A percentile compares a stretch with the other conserved stretches of the same genome.
Conservation (phyloP, 257 asterid species). For the Jaltomata sinuosa region DNA sequence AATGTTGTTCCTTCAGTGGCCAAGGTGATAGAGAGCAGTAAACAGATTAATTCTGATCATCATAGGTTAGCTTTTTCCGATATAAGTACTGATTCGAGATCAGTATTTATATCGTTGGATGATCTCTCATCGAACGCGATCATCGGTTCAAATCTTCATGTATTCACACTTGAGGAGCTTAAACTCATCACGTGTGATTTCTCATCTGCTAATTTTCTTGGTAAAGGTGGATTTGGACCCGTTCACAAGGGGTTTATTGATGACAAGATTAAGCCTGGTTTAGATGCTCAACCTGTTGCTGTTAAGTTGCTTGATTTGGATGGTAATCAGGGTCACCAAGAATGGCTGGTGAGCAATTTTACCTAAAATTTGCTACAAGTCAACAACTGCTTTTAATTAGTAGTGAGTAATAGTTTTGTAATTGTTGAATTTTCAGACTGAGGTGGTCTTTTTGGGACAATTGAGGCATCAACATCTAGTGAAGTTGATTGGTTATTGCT, state of each 20-base stretch:
- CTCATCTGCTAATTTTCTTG: conserved; percentile 46
- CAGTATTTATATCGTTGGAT: conserved; percentile 23
- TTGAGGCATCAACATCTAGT: conserved; percentile 70
- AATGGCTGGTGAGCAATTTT: conserved; percentile 64
- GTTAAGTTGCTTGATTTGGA: conserved; percentile 66
- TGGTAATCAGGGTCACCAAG: conserved; percentile 70
- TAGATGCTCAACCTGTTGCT: conserved; percentile 76
- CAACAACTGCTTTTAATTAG: background rate
- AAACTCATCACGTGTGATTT: conserved; percentile 39
- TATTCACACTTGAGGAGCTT: conserved; percentile 50
- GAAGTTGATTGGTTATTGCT: conserved; percentile 78
- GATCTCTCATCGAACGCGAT: conserved; percentile 53
- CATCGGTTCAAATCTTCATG: conserved; percentile 56
- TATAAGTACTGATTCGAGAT: conserved; percentile 46
- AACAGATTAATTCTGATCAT: conserved; percentile 12
- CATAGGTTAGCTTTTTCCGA: conserved; percentile 51
- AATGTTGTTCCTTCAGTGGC: background rate
- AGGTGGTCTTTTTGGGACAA: conserved; percentile 74
- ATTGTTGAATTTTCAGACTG: conserved; percentile 30
- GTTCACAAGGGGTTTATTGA: conserved; percentile 78
- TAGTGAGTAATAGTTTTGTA: background rate
- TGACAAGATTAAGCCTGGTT: conserved; percentile 47
- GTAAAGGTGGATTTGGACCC: conserved; percentile 93
- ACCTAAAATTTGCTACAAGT: background rate
- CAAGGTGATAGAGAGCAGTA: conserved; percentile 6